phyloP scores from a whole-genome alignment of 1,284 basidiomycete genomes.

The Phylloboletellus chloephorus region DNA sequence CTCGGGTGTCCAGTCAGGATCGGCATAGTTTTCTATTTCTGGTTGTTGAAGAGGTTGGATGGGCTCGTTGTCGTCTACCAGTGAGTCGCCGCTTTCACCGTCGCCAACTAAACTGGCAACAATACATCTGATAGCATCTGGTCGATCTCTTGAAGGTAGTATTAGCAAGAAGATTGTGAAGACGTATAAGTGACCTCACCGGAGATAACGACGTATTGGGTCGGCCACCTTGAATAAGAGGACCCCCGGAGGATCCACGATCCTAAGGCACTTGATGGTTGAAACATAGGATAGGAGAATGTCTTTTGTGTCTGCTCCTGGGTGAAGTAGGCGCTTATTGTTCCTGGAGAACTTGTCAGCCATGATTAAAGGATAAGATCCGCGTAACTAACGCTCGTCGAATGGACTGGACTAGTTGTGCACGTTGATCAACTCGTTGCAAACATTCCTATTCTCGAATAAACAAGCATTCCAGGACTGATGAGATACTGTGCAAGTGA shows the following conservation, averaged over 20 bases:
- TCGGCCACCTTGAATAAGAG: slow-evolving; percentile 88
- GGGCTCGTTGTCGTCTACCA: slow-evolving; percentile 76
- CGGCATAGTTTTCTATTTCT: slow-evolving; percentile 79
- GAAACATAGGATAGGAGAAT: slow-evolving; percentile 93
- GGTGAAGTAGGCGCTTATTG: slow-evolving; percentile 85
- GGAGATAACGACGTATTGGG: slow-evolving; percentile 81
- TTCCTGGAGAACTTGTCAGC: slow-evolving; percentile 47
- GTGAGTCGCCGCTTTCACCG: slow-evolving; percentile 73
- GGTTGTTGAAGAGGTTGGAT: slow-evolving; percentile 66
- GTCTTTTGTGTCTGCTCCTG: slow-evolving; percentile 91
- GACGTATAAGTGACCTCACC: slow-evolving; percentile 40
- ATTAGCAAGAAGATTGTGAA: slow-evolving; percentile 3
- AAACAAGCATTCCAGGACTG: not conserved
- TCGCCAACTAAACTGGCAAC: slow-evolving; percentile 89
- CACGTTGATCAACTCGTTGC: slow-evolving; percentile 71
- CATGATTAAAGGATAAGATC: not conserved
- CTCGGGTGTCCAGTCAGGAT: slow-evolving; percentile 90
- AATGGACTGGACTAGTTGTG: slow-evolving; percentile 62
- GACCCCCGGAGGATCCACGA: slow-evolving; percentile 90
- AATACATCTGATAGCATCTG: slow-evolving; percentile 89
- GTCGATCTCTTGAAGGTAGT: slow-evolving; percentile 54
- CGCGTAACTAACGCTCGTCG: slow-evolving; percentile 55
- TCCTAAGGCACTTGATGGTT: slow-evolving; percentile 86
- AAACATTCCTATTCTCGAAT: slow-evolving; percentile 57
- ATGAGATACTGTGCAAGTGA: slow-evolving; percentile 1